Evolutionary conservation across 805 yeast species (phyloP).

Genomic region (Candida xiaguanensis): DNA sequence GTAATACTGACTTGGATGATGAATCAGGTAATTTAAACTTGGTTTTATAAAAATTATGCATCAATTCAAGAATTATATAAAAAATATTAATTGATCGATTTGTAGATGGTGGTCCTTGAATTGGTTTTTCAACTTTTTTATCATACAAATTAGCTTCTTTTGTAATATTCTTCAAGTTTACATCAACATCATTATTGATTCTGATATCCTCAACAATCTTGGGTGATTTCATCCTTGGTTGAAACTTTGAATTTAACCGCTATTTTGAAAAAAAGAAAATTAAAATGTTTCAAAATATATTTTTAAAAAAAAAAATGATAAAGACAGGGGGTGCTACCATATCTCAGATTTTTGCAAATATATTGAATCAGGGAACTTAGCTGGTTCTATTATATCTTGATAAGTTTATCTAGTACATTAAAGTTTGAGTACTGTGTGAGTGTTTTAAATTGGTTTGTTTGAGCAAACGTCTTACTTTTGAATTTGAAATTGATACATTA

Average conservation of each 20-base stretch:
- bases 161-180: conserved; percentile 7
- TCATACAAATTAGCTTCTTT: conserved; percentile 5
- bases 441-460: too few species aligned
- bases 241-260: conserved; percentile 2
- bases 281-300: neutral
- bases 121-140: neutral
- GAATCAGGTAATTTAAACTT: neutral
- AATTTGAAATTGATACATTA: too few species aligned
- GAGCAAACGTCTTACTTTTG: too few species aligned
- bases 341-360: too few species aligned
- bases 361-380: too few species aligned
- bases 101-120: conserved; percentile 7
- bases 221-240: conserved; percentile 2
- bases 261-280: conserved; percentile 1
- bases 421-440: too few species aligned
- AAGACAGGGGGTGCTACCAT: neutral
- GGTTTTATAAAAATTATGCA: conserved; percentile 4
- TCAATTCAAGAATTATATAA: conserved; percentile 4
- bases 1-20: conserved; percentile 1
- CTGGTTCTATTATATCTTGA: too few species aligned
- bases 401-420: too few species aligned
- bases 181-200: conserved; percentile 6
- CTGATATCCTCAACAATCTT: conserved; percentile 9
- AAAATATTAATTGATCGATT: conserved; percentile 7
- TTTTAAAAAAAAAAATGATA: neutral